Evolutionary conservation across 2,329 filamentous ascomycete genomes (phyloP).

Genomic region (Metarhizium rileyi): DNA sequence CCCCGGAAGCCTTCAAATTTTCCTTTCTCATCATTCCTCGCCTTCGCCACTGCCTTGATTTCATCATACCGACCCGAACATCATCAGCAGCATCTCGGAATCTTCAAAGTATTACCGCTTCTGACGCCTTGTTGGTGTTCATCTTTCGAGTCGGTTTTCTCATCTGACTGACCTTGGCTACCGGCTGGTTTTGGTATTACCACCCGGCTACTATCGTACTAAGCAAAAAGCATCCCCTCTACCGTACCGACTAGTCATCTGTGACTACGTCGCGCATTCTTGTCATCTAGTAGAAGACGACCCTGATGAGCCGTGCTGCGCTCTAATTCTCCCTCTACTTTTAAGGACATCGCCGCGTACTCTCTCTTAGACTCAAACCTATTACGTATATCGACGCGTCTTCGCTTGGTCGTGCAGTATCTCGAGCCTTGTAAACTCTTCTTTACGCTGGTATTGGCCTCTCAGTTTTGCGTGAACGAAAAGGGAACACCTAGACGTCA

Average conservation of each 20-base stretch:
- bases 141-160: neutral
- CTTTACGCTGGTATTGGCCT: neutral
- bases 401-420: constrained; percentile 1
- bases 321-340: constrained; percentile 3
- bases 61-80: neutral
- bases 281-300: constrained; percentile 13
- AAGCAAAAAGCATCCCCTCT: neutral
- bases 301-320: constrained; percentile 7
- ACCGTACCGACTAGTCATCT: constrained; percentile 3
- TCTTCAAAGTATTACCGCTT: neutral
- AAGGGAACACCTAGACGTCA: neutral
- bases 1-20: neutral
- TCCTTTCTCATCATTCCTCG: neutral
- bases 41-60: too few species aligned
- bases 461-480: neutral
- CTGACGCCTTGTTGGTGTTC: neutral
- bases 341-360: constrained; percentile 9
- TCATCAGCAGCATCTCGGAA: neutral
- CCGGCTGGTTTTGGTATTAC: neutral
- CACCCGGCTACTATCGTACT: constrained; percentile 2
- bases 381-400: neutral
- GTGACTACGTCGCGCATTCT: constrained; percentile 11
- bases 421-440: neutral
- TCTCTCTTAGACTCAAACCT: constrained; percentile 1
- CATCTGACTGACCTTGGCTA: neutral